Evolutionary conservation across 2,329 filamentous ascomycete species (phyloP), one percentile per base, ranked within the genome.

Genomic region (Hypoxylon rubiginosum): DNA sequence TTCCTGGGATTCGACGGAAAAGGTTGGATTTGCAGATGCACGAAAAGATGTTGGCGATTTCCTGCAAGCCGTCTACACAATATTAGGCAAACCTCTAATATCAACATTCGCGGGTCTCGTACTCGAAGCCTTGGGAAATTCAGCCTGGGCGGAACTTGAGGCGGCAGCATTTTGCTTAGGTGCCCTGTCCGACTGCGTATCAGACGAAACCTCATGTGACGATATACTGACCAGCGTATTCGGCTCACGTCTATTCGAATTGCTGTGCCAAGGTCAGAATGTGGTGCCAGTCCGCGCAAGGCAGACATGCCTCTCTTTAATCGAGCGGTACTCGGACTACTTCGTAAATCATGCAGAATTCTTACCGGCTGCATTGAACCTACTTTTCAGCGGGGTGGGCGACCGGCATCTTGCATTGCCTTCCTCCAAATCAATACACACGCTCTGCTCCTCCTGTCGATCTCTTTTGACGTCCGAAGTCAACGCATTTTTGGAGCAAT

Each of bases 11-110:
- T 88, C 88, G 4, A 86, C 88, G 24, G 89, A 92, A 34, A 87
- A 87, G 41, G 84, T 86, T 54, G 88, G 85, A 0, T 94, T 94
- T 77, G 83, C 85, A 55, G 89, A 92, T 62, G 92, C 92, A 51
- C 86, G 93, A 30, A 90, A 91, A 71, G 93, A 97, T 73, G 89
- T 94, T n/a, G 85, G 87, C 54, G 92, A 97, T 75, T 85, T 96
- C 54, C 82, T 96, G 28, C 88, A 93, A 70, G 89, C 91, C 1
- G 86, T 90, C 2, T 94, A 90, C 71, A 83, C 89, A 2, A 79
- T 91, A 15, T 84, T 86, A 45, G 88, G 88, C 0, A 80, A 84
- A 24, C 78, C 82, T 36, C 77, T 91, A 10, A 81, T 91, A 43
- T 81, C 82, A 1, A 83, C 84, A 7, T 90, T 91, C 69, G 83